Percentiles rank a stretch among this genome's conserved stretches.
These are phyloP conservation scores for Xylaria sp. DNA, from an alignment of 2,329 filamentous ascomycete species.

Conservation along the genomic window DNA sequence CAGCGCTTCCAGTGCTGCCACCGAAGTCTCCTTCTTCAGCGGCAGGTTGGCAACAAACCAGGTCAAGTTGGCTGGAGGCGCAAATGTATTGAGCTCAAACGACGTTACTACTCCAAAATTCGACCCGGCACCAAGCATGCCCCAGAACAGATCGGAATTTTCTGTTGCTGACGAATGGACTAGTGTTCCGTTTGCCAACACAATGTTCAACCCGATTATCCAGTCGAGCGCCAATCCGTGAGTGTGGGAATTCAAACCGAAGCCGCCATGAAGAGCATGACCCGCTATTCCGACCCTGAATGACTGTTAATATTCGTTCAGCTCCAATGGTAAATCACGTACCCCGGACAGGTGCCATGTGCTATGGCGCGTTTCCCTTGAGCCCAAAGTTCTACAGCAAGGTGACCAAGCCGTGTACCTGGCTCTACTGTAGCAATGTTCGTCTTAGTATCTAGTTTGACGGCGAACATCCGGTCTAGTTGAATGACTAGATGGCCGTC, in stretches of 20 bases:
- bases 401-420: conserved; percentile 57
- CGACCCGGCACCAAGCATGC: conserved; percentile 50
- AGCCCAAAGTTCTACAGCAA: conserved; percentile 50
- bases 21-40: conserved; percentile 44
- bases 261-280: conserved; percentile 53
- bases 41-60: conserved; percentile 48
- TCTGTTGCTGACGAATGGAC: conserved; percentile 47
- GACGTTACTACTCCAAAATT: conserved; percentile 50
- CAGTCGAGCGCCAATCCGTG: conserved; percentile 60
- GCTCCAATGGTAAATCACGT: conserved; percentile 34
- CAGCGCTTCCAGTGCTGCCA: conserved; percentile 61
- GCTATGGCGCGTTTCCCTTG: conserved; percentile 51
- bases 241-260: conserved; percentile 54
- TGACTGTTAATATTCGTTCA: conserved; percentile 28
- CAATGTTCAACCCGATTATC: conserved; percentile 51
- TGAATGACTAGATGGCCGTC: conserved; percentile 59
- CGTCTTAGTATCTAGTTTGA: conserved; percentile 54
- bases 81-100: conserved; percentile 49
- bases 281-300: conserved; percentile 52
- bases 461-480: conserved; percentile 56
- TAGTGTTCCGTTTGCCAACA: conserved; percentile 48
- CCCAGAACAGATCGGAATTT: conserved; percentile 51
- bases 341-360: conserved; percentile 55
- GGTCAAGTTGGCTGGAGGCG: conserved; percentile 47
- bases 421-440: conserved; percentile 56